These are phyloP conservation scores for Notholithocarpus densiflorus DNA, from an alignment of 306 rosid genomes.

Conservation along the genomic window DNA sequence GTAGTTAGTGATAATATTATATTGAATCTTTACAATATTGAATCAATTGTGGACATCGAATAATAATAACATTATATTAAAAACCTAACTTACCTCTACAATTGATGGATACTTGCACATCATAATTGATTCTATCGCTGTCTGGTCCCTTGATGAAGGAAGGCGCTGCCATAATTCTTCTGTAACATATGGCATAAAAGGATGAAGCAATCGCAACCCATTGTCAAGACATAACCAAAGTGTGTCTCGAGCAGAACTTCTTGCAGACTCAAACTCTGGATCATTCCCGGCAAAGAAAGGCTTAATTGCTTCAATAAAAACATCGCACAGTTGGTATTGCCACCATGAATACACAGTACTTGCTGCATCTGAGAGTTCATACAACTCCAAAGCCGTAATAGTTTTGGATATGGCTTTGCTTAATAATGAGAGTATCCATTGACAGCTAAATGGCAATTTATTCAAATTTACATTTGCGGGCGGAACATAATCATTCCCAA, in stretches of 20 bases:
- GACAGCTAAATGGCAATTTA: constrained; percentile 84
- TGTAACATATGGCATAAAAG: constrained; percentile 92
- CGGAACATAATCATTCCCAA: constrained; percentile 78
- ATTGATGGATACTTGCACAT: constrained; percentile 63
- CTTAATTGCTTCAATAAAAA: constrained; percentile 87
- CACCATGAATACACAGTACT: constrained; percentile 84
- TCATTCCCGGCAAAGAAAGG: constrained; percentile 76
- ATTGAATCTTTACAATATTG: no score
- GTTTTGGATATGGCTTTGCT: constrained; percentile 69
- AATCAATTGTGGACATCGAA: no score
- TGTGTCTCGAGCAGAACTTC: constrained; percentile 66
- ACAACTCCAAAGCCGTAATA: constrained; percentile 49
- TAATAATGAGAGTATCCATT: constrained; percentile 82
- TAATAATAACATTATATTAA: background rate
- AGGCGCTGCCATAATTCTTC: constrained; percentile 98
- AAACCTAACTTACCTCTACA: constrained; percentile 59
- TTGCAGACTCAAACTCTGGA: constrained; percentile 49
- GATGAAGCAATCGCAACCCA: constrained; percentile 92
- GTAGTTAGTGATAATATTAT: background rate
- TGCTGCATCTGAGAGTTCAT: constrained; percentile 78
- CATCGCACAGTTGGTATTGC: constrained; percentile 96
- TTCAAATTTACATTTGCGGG: constrained; percentile 44
- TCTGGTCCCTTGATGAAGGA: constrained; percentile 59
- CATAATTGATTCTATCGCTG: constrained; percentile 72
- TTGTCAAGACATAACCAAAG: constrained; percentile 89